Evolutionary conservation across 257 asterid species (phyloP), one percentile per base, ranked within the genome.

Genomic region (Fraxinus quadrangulata): DNA sequence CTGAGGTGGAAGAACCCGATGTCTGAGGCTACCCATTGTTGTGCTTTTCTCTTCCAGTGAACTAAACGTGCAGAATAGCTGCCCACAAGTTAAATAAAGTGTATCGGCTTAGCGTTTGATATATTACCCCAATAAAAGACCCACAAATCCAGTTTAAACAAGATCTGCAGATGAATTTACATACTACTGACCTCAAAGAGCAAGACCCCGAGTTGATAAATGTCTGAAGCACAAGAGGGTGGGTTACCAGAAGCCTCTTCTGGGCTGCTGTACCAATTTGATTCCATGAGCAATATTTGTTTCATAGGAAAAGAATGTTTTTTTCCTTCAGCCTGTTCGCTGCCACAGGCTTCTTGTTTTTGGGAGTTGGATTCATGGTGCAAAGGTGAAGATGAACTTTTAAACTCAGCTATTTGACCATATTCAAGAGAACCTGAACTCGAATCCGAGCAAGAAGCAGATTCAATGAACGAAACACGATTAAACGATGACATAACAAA

Each of bases 1-100:
- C 82, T 90, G 97, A 6, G 98, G 99, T 66, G 99, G 97, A 69
- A 96, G 94, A 61, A 93, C 95, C 49, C 99, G 94, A 76, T 93
- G 99, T 80, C 92, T 88, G 73, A 96, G 80, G 84, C 88, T 96
- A 45, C 87, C 89, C 99, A 96, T 96, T 36, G 91, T 90, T 37
- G 92, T 30, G 78, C 87, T 81, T 85, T 93, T 96, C 84, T 92
- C 97, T 82, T 90, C 97, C 74, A 86, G 72, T 24, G 94, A 87
- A 79, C 86, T 79, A 82, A 86, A 85, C 36, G 89, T 80, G 88
- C 97, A 93, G 86, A 93, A 93, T 78, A 96, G 83, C 99, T 96
- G 95, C 67, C 76, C 85, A 84, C 24, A 79, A 40, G 71, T 45
- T 81, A 61, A 61, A 61, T 75, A 30, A 85, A 30, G 26, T 21